Percentiles rank a stretch among this genome's conserved stretches.
These are phyloP conservation scores for Termitomyces bulborhizus DNA, from an alignment of 768 basidiomycete species.

Conservation along the genomic window DNA sequence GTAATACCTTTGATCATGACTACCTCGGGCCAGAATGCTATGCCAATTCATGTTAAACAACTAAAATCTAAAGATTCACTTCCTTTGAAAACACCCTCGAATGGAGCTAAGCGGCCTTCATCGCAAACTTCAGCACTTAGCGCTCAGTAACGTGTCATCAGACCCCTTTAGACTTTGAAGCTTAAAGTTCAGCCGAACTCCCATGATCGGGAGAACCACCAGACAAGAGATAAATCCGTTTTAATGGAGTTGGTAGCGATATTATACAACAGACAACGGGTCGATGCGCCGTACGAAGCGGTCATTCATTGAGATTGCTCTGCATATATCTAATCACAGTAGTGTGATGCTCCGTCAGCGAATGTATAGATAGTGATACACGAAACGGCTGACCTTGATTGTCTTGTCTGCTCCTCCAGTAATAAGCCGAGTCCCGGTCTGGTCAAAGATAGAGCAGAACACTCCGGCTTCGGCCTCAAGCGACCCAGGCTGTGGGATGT, in stretches of 20 bases:
- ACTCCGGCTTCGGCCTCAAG: constrained; percentile 96
- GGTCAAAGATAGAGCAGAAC: constrained; percentile 96
- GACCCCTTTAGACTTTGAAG: neutral
- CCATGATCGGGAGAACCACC: neutral
- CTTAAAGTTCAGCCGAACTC: neutral
- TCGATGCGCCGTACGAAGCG: neutral
- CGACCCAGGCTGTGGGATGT: constrained; percentile 95
- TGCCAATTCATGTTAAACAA: neutral
- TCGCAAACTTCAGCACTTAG: neutral
- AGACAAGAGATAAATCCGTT: neutral
- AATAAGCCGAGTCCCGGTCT: constrained; percentile 89
- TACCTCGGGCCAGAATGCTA: neutral
- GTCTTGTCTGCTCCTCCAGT: constrained; percentile 99
- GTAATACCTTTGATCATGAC: neutral
- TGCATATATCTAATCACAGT: constrained; percentile 46
- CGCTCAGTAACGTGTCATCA: neutral
- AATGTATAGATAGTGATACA: neutral
- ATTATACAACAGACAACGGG: constrained; percentile 1
- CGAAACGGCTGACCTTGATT: constrained; percentile 66
- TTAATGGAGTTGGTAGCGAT: neutral
- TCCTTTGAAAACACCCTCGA: neutral
- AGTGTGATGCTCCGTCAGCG: neutral
- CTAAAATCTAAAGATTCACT: neutral
- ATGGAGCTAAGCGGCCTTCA: neutral
- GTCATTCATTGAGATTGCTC: constrained; percentile 52